phyloP scores from a whole-genome alignment of 441 rosid genomes.

The Daphne laureola region DNA sequence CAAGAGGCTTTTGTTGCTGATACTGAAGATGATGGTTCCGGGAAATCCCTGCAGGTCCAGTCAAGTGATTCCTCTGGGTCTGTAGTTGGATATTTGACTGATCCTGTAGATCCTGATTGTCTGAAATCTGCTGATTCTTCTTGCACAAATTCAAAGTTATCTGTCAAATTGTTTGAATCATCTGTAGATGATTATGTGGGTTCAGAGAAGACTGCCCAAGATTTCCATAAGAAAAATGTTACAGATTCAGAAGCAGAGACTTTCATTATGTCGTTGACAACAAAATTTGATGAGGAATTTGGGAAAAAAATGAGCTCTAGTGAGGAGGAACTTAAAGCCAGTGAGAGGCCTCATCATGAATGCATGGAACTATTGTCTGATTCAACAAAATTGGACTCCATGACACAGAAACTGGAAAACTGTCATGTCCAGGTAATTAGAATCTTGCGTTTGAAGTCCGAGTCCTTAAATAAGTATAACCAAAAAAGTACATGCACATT shows the following conservation, averaged over 20 bases:
- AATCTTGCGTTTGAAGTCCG: conserved; percentile 7
- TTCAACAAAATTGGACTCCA: conserved; percentile 13
- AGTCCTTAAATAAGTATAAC: not conserved
- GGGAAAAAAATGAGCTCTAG: conserved; percentile 13
- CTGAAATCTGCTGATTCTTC: conserved; percentile 17
- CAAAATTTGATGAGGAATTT: conserved; percentile 13
- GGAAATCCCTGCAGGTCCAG: conserved; percentile 18
- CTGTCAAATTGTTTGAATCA: conserved; percentile 13
- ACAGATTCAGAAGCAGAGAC: conserved; percentile 9
- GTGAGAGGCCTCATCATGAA: conserved; percentile 13
- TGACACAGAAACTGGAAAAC: conserved; percentile 15
- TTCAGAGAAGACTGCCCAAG: conserved; percentile 1
- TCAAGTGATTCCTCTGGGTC: conserved; percentile 28
- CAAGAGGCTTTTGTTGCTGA: conserved; percentile 9
- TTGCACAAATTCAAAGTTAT: conserved; percentile 14
- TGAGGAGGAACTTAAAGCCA: conserved; percentile 11
- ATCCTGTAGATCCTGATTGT: conserved; percentile 28
- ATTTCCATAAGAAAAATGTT: conserved; percentile 14
- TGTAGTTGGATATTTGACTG: conserved; percentile 35
- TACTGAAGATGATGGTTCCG: conserved; percentile 13
- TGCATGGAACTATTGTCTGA: conserved; percentile 17
- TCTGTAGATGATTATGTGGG: conserved; percentile 13
- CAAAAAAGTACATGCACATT: conserved; percentile 3
- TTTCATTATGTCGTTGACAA: conserved; percentile 2
- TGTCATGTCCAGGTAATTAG: conserved; percentile 26